These are phyloP conservation scores for Psilocybe cyanescens DNA, from an alignment of 768 basidiomycete species.

Conservation along the genomic window DNA sequence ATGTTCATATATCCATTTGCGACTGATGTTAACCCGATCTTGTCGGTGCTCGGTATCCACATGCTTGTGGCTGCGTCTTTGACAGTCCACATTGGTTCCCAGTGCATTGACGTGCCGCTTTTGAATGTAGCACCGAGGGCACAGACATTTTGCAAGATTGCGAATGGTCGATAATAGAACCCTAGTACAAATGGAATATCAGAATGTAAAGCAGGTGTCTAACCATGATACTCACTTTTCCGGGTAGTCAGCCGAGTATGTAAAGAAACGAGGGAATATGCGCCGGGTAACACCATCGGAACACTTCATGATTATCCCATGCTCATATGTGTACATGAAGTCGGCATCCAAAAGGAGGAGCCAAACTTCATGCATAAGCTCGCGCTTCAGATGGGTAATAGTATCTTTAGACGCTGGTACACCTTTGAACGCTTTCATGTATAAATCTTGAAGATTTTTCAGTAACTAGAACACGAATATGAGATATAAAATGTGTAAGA, in stretches of 20 bases:
- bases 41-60: constrained; percentile 3
- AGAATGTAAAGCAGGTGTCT: not conserved
- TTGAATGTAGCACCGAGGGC: constrained; percentile 32
- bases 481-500: too few species aligned
- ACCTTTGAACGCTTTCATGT: constrained; percentile 9
- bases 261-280: constrained; percentile 36
- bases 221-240: constrained; percentile 33
- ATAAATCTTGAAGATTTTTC: constrained; percentile 22
- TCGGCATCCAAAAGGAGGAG: constrained; percentile 18
- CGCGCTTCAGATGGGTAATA: constrained; percentile 19
- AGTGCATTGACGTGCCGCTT: constrained; percentile 18
- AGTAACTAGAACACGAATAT: constrained; percentile 16
- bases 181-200: not conserved
- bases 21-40: constrained; percentile 18
- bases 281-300: constrained; percentile 32
- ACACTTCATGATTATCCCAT: constrained; percentile 18
- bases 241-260: constrained; percentile 42
- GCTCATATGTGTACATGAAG: constrained; percentile 22
- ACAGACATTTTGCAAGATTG: constrained; percentile 35
- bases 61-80: constrained; percentile 11
- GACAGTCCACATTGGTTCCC: constrained; percentile 26
- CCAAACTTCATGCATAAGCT: constrained; percentile 24
- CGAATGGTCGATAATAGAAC: constrained; percentile 29
- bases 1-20: constrained; percentile 25
- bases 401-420: constrained; percentile 10